Evolutionary conservation across 345 rosid genomes (phyloP), one percentile per base, ranked within the genome.

Genomic region (Euphorbia lathyris): DNA sequence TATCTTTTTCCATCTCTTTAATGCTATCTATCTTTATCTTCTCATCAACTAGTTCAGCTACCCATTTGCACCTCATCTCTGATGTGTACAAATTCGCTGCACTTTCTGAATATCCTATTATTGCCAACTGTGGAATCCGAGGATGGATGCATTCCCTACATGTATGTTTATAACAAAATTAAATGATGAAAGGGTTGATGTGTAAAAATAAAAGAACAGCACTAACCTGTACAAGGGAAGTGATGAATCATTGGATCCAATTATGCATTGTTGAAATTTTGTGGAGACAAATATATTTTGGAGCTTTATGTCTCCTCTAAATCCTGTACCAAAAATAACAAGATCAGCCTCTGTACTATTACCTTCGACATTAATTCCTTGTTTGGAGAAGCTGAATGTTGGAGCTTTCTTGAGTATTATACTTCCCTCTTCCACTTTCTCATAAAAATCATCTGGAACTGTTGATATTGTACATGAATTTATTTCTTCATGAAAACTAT

Each of bases 381-480:
- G 57, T 47, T 66, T 43, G 51, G 76, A 75, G 73, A 84, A 82
- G 59, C 72, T 56, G 19, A 82, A 73, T 6, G 32, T 63, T 0
- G 38, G 84, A 29, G 88, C 70, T 71, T 84, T 84, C 71, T 72
- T 78, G 60, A 84, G 40, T 29, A 56, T 20, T 70, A 84, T 76
- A 78, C 84, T 76, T 64, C 88, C 88, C 67, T 78, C 79, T 17
- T 82, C 79, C 22, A 82, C 85, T 69, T 52, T 75, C n/a, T 80
- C 72, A 7, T 71, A 78, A 57, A 84, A 82, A 4, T 78, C 70
- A 3, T 68, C 58, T 0, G 84, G 86, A 16, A 80, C 59, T 0
- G 53, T 80, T 32, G 85, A 7, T 53, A 69, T 9, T 23, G 55
- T 6, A 58, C 82, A 81, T 0, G 83, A 71, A 50, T 70, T 77